Percentiles rank a stretch among this genome's conserved stretches.
phyloP scores from a whole-genome alignment of 495 filamentous ascomycete genomes.

The Podospora sp. region DNA sequence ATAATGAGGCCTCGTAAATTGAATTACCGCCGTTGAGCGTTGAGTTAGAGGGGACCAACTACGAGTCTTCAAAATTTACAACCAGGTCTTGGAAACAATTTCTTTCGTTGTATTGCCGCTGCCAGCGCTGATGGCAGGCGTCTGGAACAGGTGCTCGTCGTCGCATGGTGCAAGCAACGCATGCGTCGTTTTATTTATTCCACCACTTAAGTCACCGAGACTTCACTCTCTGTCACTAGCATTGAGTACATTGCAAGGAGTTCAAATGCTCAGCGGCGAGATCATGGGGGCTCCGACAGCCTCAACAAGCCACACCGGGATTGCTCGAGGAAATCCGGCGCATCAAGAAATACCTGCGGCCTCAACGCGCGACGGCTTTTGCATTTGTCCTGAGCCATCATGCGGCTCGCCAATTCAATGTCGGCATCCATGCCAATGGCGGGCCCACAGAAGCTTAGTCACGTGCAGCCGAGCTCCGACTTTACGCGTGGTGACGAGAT shows the following conservation, averaged over 20 bases:
- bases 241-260: too few relatives aligned
- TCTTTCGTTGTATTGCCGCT: background rate
- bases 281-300: too few relatives aligned
- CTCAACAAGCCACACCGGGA: too few relatives aligned
- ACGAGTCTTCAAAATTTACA: background rate
- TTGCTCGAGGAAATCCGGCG: too few relatives aligned
- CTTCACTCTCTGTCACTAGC: too few relatives aligned
- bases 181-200: too few relatives aligned
- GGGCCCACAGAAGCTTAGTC: background rate
- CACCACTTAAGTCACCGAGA: too few relatives aligned
- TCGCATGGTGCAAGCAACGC: too few relatives aligned
- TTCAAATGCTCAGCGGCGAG: too few relatives aligned
- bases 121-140: background rate
- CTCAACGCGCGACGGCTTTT: too few relatives aligned
- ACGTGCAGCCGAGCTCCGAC: slow-evolving; percentile 7
- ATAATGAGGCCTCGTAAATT: background rate
- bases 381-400: background rate
- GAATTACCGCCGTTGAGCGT: background rate
- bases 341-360: too few relatives aligned
- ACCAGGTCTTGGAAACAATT: background rate
- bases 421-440: background rate
- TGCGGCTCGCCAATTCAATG: background rate
- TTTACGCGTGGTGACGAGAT: slow-evolving; percentile 15
- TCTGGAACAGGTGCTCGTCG: too few relatives aligned
- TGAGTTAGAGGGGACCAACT: background rate